phyloP scores from a whole-genome alignment of 2,329 filamentous ascomycete species.

The Curvularia eragrostidis region DNA sequence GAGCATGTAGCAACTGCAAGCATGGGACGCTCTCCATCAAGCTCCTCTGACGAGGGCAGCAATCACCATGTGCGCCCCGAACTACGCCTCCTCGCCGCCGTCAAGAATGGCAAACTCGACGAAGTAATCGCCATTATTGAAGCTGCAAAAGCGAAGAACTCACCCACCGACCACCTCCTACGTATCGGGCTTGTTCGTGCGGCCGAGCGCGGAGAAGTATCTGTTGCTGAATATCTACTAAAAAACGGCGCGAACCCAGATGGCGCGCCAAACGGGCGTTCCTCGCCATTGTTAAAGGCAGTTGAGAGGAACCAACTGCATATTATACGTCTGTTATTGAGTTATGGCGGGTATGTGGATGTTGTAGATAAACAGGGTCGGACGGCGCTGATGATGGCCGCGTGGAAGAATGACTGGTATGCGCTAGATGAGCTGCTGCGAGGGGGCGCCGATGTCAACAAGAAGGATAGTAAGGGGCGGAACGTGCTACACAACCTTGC shows the following conservation, averaged over 20 bases:
- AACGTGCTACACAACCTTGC: background rate
- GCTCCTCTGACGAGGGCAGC: background rate
- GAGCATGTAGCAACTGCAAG: background rate
- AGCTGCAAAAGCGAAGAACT: background rate
- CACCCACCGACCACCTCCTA: background rate
- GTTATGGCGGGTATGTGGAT: background rate
- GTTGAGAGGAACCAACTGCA: background rate
- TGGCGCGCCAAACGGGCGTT: background rate
- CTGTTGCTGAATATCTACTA: background rate
- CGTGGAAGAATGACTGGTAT: background rate
- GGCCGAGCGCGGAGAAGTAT: background rate
- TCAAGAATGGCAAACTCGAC: background rate
- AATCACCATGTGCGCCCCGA: background rate
- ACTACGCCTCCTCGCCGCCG: background rate
- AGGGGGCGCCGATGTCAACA: background rate
- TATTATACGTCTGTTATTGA: background rate
- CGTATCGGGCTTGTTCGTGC: background rate
- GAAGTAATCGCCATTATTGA: background rate
- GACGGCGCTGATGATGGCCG: background rate
- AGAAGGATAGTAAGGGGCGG: background rate
- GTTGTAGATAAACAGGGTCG: background rate
- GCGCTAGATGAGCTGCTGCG: background rate
- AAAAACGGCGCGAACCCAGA: background rate
- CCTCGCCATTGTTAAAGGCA: background rate
- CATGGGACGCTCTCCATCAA: background rate